Conservation (phyloP, 768 basidiomycete species). For the Lactifluus volemus region DNA sequence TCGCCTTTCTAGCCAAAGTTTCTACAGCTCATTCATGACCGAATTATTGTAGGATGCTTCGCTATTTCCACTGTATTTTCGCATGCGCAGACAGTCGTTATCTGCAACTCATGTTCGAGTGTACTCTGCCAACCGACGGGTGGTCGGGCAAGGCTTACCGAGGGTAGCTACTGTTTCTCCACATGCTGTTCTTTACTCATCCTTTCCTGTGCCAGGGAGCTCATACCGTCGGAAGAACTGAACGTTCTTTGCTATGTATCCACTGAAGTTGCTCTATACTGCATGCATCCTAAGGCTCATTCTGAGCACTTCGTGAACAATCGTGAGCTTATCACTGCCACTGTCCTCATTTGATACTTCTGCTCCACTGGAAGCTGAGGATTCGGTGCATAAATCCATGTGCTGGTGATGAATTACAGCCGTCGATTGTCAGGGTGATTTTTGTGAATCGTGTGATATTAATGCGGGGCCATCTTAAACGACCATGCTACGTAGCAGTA, state of each 20-base stretch:
- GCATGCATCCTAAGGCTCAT: constrained; percentile 40
- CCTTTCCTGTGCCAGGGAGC: constrained; percentile 50
- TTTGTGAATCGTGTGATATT: background rate
- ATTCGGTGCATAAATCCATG: background rate
- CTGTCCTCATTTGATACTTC: background rate
- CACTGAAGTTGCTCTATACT: constrained; percentile 21
- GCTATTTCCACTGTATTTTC: constrained; percentile 98
- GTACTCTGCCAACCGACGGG: constrained; percentile 98
- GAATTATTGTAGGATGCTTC: constrained; percentile 66
- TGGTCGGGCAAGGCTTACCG: constrained; percentile 95
- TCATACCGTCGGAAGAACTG: constrained; percentile 97
- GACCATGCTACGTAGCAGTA: no score
- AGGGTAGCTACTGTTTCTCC: constrained; percentile 53
- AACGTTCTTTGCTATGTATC: constrained; percentile 24
- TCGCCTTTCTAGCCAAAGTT: background rate
- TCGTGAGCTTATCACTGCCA: background rate
- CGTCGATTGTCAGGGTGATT: background rate
- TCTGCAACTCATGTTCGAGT: constrained; percentile 87
- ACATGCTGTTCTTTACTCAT: constrained; percentile 12
- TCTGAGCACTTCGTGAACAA: constrained; percentile 38
- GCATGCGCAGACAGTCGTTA: constrained; percentile 95
- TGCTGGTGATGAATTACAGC: no score
- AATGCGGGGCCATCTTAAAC: background rate
- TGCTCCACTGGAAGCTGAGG: background rate
- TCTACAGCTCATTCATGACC: background rate